Evolutionary conservation across 495 filamentous ascomycete species (phyloP).

Genomic region (Penicillium odoratum): DNA sequence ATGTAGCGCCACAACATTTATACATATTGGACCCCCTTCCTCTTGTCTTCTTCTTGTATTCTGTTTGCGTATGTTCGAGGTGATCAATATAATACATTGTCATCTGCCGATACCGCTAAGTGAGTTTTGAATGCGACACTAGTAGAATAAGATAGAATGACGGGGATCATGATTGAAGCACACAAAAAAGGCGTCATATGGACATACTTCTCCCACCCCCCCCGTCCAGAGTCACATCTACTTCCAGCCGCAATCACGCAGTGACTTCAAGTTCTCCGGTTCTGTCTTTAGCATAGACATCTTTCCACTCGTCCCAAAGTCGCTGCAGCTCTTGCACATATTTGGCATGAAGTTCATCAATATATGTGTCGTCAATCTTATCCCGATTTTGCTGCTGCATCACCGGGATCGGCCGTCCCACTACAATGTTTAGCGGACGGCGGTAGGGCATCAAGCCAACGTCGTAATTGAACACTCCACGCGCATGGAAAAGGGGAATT

Average conservation of each 20-base stretch:
- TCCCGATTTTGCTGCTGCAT: constrained; percentile 50
- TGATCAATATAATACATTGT: neutral
- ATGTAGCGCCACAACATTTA: neutral
- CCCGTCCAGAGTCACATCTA: neutral
- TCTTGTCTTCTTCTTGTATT: neutral
- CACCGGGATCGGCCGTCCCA: constrained; percentile 77
- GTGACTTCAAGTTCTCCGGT: constrained; percentile 75
- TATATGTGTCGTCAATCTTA: constrained; percentile 66
- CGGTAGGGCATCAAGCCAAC: constrained; percentile 94
- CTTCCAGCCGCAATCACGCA: constrained; percentile 45
- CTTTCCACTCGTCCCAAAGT: constrained; percentile 87
- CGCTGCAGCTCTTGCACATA: constrained; percentile 79
- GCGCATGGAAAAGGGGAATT: constrained; percentile 82
- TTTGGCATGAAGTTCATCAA: constrained; percentile 72
- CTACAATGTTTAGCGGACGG: constrained; percentile 80
- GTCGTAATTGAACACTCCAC: constrained; percentile 97
- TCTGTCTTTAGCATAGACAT: constrained; percentile 72
- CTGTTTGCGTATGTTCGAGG: neutral
- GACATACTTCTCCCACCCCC: neutral
- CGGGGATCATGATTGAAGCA: neutral
- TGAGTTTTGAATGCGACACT: neutral
- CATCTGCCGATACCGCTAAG: neutral
- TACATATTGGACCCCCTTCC: neutral
- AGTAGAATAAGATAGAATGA: neutral
- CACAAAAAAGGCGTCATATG: neutral